Evolutionary conservation across 352 stramenopile species (phyloP).

Genomic region (Pythium periplocum): DNA sequence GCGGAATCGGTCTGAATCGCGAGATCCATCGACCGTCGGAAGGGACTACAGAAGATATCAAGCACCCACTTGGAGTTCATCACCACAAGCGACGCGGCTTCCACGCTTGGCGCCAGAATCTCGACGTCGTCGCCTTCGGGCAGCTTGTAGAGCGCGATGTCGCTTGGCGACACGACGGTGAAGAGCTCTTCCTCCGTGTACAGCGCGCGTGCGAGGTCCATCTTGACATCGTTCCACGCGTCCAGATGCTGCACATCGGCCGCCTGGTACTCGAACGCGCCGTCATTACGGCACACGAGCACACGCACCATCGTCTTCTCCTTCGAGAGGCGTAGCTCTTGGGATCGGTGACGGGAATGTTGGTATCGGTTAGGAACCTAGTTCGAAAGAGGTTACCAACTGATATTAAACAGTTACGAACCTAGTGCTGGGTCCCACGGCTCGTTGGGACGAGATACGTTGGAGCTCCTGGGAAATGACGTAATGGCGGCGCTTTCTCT

Average conservation of each 20-base stretch:
- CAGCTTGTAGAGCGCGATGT: conserved; percentile 60
- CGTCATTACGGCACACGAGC: conserved; percentile 78
- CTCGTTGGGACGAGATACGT: neutral
- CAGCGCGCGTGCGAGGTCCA: conserved; percentile 45
- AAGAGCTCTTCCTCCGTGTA: conserved; percentile 77
- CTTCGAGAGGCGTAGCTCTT: neutral
- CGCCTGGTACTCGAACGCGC: conserved; percentile 61
- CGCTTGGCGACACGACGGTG: conserved; percentile 38
- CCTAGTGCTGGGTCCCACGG: neutral
- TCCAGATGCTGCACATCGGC: conserved; percentile 22
- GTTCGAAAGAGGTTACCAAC: neutral
- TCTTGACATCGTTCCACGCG: conserved; percentile 47
- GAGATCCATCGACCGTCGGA: conserved; percentile 42
- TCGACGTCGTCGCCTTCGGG: conserved; percentile 42
- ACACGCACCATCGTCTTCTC: conserved; percentile 34
- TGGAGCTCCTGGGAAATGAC: neutral
- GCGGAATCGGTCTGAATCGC: conserved; percentile 52
- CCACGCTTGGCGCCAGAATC: conserved; percentile 10
- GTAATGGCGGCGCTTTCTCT: conserved; percentile 37
- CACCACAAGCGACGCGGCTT: conserved; percentile 18
- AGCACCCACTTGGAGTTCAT: conserved; percentile 65
- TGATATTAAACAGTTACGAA: neutral
- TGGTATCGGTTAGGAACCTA: conserved; percentile 1
- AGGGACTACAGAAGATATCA: conserved; percentile 64
- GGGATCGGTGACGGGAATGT: neutral